Evolutionary conservation across 2,329 filamentous ascomycete species (phyloP).

Genomic region (Monilinia fructigena): DNA sequence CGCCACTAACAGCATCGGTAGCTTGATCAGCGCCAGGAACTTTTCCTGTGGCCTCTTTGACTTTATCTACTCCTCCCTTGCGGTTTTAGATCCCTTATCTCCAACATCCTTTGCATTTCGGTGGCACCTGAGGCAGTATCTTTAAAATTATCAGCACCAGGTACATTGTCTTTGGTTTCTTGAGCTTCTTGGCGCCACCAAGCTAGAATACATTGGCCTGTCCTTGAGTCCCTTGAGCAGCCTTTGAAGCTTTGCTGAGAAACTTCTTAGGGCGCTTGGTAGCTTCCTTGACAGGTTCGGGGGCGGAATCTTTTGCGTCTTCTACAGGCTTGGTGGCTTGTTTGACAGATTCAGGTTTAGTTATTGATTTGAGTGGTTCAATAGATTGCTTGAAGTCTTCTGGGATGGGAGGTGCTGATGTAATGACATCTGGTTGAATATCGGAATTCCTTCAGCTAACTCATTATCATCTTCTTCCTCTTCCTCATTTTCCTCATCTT

Average conservation of each 20-base stretch:
- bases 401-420: conserved; percentile 21
- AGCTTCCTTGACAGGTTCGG: conserved; percentile 6
- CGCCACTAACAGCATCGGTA: background rate
- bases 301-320: background rate
- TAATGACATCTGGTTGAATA: conserved; percentile 17
- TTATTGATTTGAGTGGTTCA: conserved; percentile 1
- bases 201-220: background rate
- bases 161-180: background rate
- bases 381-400: conserved; percentile 6
- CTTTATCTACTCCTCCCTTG: conserved; percentile 10
- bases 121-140: background rate
- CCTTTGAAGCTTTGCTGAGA: conserved; percentile 20
- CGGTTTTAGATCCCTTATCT: background rate
- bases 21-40: conserved; percentile 4
- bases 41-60: background rate
- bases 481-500: conserved; percentile 15
- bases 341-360: conserved; percentile 9
- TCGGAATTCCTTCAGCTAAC: conserved; percentile 6
- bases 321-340: conserved; percentile 5
- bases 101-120: conserved; percentile 2
- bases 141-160: background rate
- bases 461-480: conserved; percentile 10
- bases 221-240: conserved; percentile 9
- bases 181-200: conserved; percentile 8
- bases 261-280: conserved; percentile 22